These are phyloP conservation scores for Corylus americana DNA, from an alignment of 306 rosid species.

Conservation along the genomic window DNA sequence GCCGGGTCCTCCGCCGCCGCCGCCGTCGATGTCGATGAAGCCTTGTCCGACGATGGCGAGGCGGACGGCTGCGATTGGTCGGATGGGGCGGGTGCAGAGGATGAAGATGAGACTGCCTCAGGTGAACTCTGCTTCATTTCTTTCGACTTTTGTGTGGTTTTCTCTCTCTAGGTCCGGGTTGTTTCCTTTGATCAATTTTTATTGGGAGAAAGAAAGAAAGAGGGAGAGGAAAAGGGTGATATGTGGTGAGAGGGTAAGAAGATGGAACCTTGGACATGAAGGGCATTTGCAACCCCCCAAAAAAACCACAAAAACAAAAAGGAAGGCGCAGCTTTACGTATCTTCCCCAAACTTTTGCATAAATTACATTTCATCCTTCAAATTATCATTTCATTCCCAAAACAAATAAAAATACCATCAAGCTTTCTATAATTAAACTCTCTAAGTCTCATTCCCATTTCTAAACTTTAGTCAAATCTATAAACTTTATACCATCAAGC, in stretches of 20 bases:
- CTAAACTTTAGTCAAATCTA: too few relatives aligned
- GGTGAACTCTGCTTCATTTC: slow-evolving; percentile 80
- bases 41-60: slow-evolving; percentile 48
- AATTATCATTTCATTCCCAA: too few relatives aligned
- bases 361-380: too few relatives aligned
- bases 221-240: slow-evolving; percentile 15
- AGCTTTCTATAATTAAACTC: too few relatives aligned
- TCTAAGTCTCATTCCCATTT: too few relatives aligned
- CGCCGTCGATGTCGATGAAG: slow-evolving; percentile 36
- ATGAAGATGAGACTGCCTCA: slow-evolving; percentile 79
- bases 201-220: slow-evolving; percentile 10
- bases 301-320: too few relatives aligned
- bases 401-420: too few relatives aligned
- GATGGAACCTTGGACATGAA: slow-evolving; percentile 47
- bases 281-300: slow-evolving; percentile 30
- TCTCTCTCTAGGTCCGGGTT: slow-evolving; percentile 11
- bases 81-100: slow-evolving; percentile 42
- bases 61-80: slow-evolving; percentile 67
- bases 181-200: slow-evolving; percentile 10
- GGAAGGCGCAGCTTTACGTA: too few relatives aligned
- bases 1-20: slow-evolving; percentile 83
- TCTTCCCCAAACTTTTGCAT: too few relatives aligned
- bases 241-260: slow-evolving; percentile 41
- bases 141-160: slow-evolving; percentile 11
- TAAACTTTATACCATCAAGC: too few relatives aligned